Percentiles rank a stretch among this genome's conserved stretches.
Evolutionary conservation across 306 rosid genomes (phyloP).

Genomic region (Carpinus viminea): DNA sequence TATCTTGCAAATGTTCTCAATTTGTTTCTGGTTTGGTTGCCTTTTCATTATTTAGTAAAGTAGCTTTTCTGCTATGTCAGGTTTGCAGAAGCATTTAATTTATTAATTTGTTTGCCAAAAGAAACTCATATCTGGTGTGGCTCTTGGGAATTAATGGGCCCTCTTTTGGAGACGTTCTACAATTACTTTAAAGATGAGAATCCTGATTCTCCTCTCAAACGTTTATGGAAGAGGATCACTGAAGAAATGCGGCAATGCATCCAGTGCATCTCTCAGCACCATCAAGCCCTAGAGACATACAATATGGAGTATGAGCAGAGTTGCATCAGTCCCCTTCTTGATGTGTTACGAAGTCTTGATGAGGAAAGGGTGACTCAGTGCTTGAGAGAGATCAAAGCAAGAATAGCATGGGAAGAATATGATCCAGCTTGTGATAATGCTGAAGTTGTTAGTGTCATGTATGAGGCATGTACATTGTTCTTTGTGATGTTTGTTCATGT

Average conservation of each 20-base stretch:
- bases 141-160: conserved; percentile 86
- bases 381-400: conserved; percentile 62
- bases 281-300: conserved; percentile 83
- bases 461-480: conserved; percentile 54
- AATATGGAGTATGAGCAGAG: conserved; percentile 63
- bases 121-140: conserved; percentile 93
- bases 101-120: conserved; percentile 61
- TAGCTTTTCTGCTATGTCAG: conserved; percentile 36
- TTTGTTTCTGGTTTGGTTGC: neutral
- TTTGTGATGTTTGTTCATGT: neutral
- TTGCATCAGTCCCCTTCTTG: conserved; percentile 84
- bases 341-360: conserved; percentile 75
- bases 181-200: conserved; percentile 76
- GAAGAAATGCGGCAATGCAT: conserved; percentile 67
- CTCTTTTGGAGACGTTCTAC: conserved; percentile 91
- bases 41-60: neutral
- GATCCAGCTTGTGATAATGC: conserved; percentile 63
- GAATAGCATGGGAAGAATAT: conserved; percentile 51
- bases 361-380: conserved; percentile 73
- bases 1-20: neutral
- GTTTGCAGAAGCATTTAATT: conserved; percentile 82
- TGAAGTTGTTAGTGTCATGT: conserved; percentile 78
- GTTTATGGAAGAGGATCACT: conserved; percentile 80
- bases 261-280: conserved; percentile 86
- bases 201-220: conserved; percentile 77